Conservation (phyloP, 129 eudicot genomes). For the Scalesia atractyloides region DNA sequence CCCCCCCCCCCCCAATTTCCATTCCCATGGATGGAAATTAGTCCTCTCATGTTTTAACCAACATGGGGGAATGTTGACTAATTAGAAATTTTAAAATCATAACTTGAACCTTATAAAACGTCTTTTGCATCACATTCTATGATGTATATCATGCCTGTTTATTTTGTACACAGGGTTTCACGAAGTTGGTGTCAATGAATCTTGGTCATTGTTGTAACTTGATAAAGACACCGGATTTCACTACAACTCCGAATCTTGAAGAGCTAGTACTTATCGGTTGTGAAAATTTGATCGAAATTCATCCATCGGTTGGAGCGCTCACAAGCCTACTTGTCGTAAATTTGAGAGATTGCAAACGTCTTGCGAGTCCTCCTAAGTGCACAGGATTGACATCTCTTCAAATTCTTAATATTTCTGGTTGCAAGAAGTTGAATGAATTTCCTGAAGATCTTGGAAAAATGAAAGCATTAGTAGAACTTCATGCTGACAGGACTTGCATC, state of each 20-base stretch:
- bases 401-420: slow-evolving; percentile 35
- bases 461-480: slow-evolving; percentile 37
- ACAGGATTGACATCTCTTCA: slow-evolving; percentile 21
- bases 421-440: slow-evolving; percentile 33
- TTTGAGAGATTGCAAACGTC: slow-evolving; percentile 29
- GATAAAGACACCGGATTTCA: slow-evolving; percentile 38
- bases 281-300: slow-evolving; percentile 27
- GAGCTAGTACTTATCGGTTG: slow-evolving; percentile 32
- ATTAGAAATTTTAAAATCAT: too few species aligned
- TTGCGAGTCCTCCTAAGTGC: slow-evolving; percentile 30
- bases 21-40: too few species aligned
- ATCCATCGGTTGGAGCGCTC: slow-evolving; percentile 31
- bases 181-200: slow-evolving; percentile 27
- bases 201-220: slow-evolving; percentile 35
- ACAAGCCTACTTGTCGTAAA: slow-evolving; percentile 20
- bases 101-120: too few species aligned
- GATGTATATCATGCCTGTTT: too few species aligned
- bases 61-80: too few species aligned
- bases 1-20: too few species aligned
- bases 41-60: too few species aligned
- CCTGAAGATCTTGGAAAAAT: slow-evolving; percentile 26
- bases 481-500: slow-evolving; percentile 30
- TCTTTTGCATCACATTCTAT: too few species aligned
- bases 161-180: slow-evolving; percentile 23
- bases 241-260: slow-evolving; percentile 31